Percentiles rank a stretch among this genome's conserved stretches.
Conservation (phyloP, 129 eudicot species). For the Lactuca sativa region DNA sequence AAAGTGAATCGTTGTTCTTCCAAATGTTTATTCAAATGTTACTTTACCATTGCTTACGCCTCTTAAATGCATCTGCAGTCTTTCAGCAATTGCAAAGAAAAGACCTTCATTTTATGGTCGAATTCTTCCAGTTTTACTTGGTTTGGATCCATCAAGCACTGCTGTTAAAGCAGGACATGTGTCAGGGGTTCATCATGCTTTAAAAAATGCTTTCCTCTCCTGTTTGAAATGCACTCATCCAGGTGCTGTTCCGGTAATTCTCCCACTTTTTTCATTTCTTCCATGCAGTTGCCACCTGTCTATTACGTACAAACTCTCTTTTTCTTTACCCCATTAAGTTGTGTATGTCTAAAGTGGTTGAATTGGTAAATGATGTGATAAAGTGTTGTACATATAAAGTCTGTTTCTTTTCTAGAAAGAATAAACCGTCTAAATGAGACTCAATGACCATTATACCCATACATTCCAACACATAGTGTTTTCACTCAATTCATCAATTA, state of each 20-base stretch:
- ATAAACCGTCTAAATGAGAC: too few relatives aligned
- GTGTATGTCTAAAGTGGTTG: too few relatives aligned
- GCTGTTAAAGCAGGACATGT: slow-evolving; percentile 57
- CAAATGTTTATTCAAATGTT: slow-evolving; percentile 12
- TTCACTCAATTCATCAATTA: too few relatives aligned
- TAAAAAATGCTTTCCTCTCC: slow-evolving; percentile 75
- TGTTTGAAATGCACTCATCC: slow-evolving; percentile 92
- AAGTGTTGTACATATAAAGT: too few relatives aligned
- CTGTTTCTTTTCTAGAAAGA: too few relatives aligned
- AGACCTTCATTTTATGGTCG: slow-evolving; percentile 98
- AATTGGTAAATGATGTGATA: too few relatives aligned
- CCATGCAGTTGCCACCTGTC: slow-evolving; percentile 16
- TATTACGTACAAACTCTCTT: background rate
- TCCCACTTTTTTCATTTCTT: slow-evolving; percentile 11
- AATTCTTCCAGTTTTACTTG: slow-evolving; percentile 91
- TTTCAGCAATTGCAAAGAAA: slow-evolving; percentile 79
- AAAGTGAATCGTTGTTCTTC: background rate
- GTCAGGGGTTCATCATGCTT: slow-evolving; percentile 78
- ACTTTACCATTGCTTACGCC: slow-evolving; percentile 2
- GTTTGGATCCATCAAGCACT: slow-evolving; percentile 72
- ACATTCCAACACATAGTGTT: too few relatives aligned
- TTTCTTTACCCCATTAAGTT: background rate
- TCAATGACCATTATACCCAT: too few relatives aligned
- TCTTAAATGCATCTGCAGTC: slow-evolving; percentile 44
- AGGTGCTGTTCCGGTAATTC: slow-evolving; percentile 91